Conservation (phyloP, 495 filamentous ascomycete genomes). For the Podospora comata region DNA sequence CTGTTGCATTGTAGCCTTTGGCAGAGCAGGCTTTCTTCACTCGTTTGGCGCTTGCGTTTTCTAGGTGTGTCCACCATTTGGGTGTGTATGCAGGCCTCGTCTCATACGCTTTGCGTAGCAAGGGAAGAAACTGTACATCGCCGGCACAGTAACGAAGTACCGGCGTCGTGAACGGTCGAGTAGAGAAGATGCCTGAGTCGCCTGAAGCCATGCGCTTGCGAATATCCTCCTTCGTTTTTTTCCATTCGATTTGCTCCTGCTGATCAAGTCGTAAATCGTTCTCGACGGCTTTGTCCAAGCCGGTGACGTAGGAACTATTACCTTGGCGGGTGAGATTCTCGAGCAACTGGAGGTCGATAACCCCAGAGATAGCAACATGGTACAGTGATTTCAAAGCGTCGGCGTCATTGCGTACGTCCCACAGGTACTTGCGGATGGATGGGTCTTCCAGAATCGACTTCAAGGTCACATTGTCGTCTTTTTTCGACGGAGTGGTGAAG, state of each 20-base stretch:
- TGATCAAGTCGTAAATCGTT: background rate
- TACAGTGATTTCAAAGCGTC: slow-evolving; percentile 53
- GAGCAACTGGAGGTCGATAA: slow-evolving; percentile 55
- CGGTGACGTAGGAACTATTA: slow-evolving; percentile 4
- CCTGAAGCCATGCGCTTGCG: background rate
- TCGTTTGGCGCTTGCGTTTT: background rate
- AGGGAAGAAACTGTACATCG: background rate
- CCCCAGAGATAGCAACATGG: slow-evolving; percentile 33
- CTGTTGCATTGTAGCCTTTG: background rate
- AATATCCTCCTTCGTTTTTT: background rate
- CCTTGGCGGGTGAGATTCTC: slow-evolving; percentile 40
- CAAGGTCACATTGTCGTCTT: background rate
- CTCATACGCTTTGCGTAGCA: background rate
- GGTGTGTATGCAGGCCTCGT: background rate
- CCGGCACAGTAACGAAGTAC: background rate
- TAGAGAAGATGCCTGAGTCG: background rate
- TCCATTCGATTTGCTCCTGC: background rate
- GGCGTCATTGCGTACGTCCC: slow-evolving; percentile 53
- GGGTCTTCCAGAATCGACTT: slow-evolving; percentile 42
- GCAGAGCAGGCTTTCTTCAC: background rate
- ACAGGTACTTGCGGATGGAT: slow-evolving; percentile 46
- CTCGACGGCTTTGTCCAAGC: background rate
- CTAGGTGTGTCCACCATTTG: background rate
- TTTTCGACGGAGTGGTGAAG: background rate
- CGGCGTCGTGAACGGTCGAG: background rate